Conservation (phyloP, 208 protist genomes). For the Leishmania martiniquensis region DNA sequence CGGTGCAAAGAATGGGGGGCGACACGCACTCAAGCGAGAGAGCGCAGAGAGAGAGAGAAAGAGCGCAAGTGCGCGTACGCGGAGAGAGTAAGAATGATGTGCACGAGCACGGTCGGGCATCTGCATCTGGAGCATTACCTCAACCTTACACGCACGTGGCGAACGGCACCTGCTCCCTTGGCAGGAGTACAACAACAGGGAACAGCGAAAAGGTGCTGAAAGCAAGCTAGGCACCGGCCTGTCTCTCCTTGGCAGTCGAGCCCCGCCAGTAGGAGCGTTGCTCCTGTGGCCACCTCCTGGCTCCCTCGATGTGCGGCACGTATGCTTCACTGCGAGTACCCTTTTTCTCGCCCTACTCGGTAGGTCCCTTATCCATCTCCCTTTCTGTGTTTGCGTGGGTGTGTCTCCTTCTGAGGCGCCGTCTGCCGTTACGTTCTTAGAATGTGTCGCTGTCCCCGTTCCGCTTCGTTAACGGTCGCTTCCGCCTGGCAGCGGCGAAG, state of each 20-base stretch:
- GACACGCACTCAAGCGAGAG: neutral
- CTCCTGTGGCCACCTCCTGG: neutral
- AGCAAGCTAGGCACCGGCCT: too few species aligned
- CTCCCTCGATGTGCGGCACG: neutral
- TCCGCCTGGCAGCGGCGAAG: neutral
- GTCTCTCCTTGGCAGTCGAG: neutral
- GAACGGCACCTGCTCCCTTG: too few species aligned
- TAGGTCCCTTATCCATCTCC: neutral
- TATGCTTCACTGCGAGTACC: neutral
- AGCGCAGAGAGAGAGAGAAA: neutral
- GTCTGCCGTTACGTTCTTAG: too few species aligned
- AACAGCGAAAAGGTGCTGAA: neutral
- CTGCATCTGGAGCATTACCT: neutral
- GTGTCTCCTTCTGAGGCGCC: too few species aligned
- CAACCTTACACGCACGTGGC: neutral
- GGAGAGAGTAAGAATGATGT: neutral
- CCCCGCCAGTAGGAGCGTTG: neutral
- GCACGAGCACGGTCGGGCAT: neutral
- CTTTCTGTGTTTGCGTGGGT: too few species aligned
- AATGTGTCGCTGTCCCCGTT: too few species aligned
- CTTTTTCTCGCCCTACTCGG: neutral
- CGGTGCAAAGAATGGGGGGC: neutral
- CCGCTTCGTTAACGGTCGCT: neutral
- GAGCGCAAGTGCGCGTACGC: neutral
- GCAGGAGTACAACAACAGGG: neutral